Base-by-base conservation (phyloP, 176 grass and related monocot species). In the Miscanthus lutarioriparius region DNA sequence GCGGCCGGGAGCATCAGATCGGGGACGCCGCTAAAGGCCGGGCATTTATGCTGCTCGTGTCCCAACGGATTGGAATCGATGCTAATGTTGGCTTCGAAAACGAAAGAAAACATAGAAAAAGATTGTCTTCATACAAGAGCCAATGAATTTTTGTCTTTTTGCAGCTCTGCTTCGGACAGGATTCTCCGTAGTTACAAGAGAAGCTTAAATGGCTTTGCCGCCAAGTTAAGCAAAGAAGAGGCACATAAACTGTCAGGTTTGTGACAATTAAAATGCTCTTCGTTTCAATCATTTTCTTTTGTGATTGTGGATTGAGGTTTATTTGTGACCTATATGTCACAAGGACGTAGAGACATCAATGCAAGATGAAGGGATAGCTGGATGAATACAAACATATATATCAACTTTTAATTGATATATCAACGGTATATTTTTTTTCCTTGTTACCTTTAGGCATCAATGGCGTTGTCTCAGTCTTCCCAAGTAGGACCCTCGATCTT, bases 161-260 rank as follows among this genome's bases (percentile, higher is more conserved):
- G 43, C 66, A 90, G 89, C 59, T 64, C 89, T 25, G 67, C 80
- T 25, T 8, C n/a, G 6, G 48, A 87, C 4, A 86, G 79, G 7
- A 87, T 90, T 59, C 6, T 90, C 59, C 78, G 80, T 22, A 87
- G 84, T 25, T 90, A 90, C 47, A 66, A 70, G 14, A 80, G 53
- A 16, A 91, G 76, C 70, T 71, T 91, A 12, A 77, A 69, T 25
- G 85, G 85, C 47, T 87, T 91, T 12, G 85, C 81, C 1, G 85
- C 85, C 6, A 87, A 58, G 20, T 64, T 91, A 3, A 84, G 40
- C 0, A 4, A 37, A 2, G 40, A 54, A 2, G 81, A 91, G 76
- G 27, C 35, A 15, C 11, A 77, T 20, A 84, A 71, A 20, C 49
- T 91, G 22, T 56, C 48, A 44, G 13, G 89, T 91, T 84, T 41